Evolutionary conservation across 192 early-diverging fungal genomes (phyloP).

Genomic region (Phlyctochytrium planicorne): DNA sequence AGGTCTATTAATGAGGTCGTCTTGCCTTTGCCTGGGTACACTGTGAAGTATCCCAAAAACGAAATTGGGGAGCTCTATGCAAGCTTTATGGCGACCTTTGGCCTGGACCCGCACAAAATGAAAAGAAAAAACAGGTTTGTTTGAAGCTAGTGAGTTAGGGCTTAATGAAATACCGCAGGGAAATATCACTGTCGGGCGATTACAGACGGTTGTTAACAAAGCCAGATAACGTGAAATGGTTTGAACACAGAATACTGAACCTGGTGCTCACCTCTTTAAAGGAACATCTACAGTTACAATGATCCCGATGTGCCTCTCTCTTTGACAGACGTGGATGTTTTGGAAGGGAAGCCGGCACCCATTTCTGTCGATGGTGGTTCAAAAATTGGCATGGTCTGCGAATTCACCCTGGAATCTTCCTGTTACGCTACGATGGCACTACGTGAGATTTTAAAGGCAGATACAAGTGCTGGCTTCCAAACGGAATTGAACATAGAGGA

Average conservation of each 20-base stretch:
- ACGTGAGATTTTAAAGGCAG: conserved; percentile 76
- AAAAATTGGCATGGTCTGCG: conserved; percentile 70
- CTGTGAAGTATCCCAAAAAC: conserved; percentile 78
- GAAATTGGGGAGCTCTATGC: conserved; percentile 63
- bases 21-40: conserved; percentile 84
- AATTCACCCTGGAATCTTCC: conserved; percentile 76
- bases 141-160: neutral
- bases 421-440: conserved; percentile 98
- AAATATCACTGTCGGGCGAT: conserved; percentile 41
- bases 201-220: conserved; percentile 46
- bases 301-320: conserved; percentile 29
- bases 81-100: conserved; percentile 70
- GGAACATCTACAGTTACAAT: conserved; percentile 35
- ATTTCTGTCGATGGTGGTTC: conserved; percentile 51
- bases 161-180: conserved; percentile 8
- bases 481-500: conserved; percentile 12
- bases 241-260: neutral
- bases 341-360: conserved; percentile 31
- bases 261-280: neutral
- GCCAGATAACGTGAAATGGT: conserved; percentile 41
- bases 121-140: conserved; percentile 51
- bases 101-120: conserved; percentile 68
- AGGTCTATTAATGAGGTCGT: conserved; percentile 89
- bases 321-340: conserved; percentile 34
- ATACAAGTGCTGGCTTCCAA: conserved; percentile 35